Evolutionary conservation across 108 stramenopile genomes (phyloP).

Genomic region (Cyclotella distinguenda): DNA sequence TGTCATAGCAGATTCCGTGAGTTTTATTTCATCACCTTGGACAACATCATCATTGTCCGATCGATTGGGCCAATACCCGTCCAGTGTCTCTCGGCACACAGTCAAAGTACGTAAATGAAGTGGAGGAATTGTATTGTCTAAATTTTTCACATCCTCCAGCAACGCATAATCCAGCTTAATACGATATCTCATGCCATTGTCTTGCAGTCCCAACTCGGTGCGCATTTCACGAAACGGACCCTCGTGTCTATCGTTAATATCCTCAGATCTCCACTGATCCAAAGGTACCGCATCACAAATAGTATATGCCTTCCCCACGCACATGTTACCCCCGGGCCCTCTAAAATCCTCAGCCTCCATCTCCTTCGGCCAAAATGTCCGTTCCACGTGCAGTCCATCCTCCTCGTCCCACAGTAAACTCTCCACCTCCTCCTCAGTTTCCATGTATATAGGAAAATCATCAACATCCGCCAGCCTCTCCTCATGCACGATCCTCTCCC

Average conservation of each 20-base stretch:
- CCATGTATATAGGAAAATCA: conserved; percentile 38
- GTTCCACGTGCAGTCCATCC: conserved; percentile 36
- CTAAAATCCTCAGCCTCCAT: conserved; percentile 72
- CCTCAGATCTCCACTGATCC: not conserved
- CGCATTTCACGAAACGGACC: conserved; percentile 80
- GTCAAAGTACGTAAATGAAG: conserved; percentile 72
- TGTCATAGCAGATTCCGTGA: conserved; percentile 10
- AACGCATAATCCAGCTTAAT: conserved; percentile 78
- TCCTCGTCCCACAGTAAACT: conserved; percentile 33
- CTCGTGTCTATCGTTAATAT: conserved; percentile 31
- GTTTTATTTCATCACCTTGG: conserved; percentile 12
- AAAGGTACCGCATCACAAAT: conserved; percentile 61
- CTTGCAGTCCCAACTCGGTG: conserved; percentile 71
- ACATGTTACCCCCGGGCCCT: conserved; percentile 85
- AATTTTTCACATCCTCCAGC: conserved; percentile 20
- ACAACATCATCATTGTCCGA: conserved; percentile 21
- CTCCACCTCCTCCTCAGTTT: conserved; percentile 25
- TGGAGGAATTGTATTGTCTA: conserved; percentile 32
- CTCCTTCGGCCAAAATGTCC: conserved; percentile 59
- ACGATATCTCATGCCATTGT: conserved; percentile 69
- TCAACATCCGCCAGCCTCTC: conserved; percentile 55
- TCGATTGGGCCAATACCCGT: conserved; percentile 63
- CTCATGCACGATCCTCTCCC: conserved; percentile 64
- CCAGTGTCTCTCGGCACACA: conserved; percentile 80
- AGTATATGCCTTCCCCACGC: conserved; percentile 82